Evolutionary conservation across 2,329 filamentous ascomycete genomes (phyloP).

Genomic region (Trichoderma atroviride): DNA sequence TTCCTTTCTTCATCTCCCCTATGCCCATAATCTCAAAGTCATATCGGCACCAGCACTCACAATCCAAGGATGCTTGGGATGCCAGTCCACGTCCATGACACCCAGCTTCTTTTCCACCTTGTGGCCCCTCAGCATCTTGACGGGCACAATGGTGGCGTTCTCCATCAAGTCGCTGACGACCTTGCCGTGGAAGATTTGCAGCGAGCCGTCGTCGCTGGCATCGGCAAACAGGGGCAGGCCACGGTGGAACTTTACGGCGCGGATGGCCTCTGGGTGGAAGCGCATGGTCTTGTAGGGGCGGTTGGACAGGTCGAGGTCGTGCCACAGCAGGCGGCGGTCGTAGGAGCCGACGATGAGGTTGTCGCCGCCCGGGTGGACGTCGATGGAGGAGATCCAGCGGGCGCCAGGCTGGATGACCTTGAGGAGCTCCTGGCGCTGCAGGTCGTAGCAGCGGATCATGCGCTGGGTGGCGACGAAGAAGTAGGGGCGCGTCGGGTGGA

Average conservation of each 20-base stretch:
- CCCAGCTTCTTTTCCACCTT: conserved; percentile 83
- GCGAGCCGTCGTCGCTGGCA: conserved; percentile 87
- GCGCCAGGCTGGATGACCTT: conserved; percentile 93
- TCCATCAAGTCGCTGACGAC: conserved; percentile 94
- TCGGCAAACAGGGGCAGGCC: conserved; percentile 87
- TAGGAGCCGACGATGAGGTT: conserved; percentile 95
- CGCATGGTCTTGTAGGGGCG: conserved; percentile 95
- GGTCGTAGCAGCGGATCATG: conserved; percentile 89
- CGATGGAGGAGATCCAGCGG: conserved; percentile 89
- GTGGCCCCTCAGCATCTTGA: conserved; percentile 92
- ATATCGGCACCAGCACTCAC: conserved; percentile 94
- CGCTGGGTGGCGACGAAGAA: conserved; percentile 97
- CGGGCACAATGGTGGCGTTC: conserved; percentile 92
- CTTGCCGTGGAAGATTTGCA: conserved; percentile 97
- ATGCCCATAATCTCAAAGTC: conserved; percentile 87
- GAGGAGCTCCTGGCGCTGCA: conserved; percentile 86
- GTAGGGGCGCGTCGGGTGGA: conserved; percentile 89
- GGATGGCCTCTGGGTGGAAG: conserved; percentile 90
- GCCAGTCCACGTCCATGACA: conserved; percentile 94
- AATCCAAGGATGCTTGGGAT: conserved; percentile 90
- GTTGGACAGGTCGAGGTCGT: conserved; percentile 88
- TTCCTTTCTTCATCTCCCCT: conserved; percentile 26
- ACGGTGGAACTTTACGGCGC: conserved; percentile 84
- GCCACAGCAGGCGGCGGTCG: conserved; percentile 91
- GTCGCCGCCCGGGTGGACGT: conserved; percentile 89